Percentiles rank a stretch among this genome's conserved stretches.
phyloP scores from a whole-genome alignment of 768 basidiomycete species.

The Boletellus emodensis region DNA sequence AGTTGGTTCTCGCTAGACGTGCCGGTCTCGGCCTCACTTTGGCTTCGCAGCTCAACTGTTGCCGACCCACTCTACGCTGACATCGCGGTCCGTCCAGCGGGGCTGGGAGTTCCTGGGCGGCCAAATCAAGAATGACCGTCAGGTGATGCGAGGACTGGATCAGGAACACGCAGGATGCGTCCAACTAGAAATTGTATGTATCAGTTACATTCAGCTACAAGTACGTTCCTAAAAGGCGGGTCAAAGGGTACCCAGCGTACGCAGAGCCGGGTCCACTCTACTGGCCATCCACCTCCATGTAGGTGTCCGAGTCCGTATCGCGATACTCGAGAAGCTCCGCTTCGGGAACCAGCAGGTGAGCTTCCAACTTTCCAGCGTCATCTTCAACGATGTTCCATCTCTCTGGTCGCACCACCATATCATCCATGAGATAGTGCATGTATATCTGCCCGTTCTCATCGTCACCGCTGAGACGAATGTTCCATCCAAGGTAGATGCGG shows the following conservation, averaged over 20 bases:
- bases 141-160: too few relatives aligned
- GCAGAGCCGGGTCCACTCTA: constrained; percentile 3
- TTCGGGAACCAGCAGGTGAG: constrained; percentile 37
- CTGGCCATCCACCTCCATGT: constrained; percentile 28
- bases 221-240: constrained; percentile 8
- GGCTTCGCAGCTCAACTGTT: too few relatives aligned
- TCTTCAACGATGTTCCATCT: constrained; percentile 36
- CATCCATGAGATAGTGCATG: constrained; percentile 38
- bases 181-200: too few relatives aligned
- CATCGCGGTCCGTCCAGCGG: too few relatives aligned
- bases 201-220: constrained; percentile 1
- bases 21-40: too few relatives aligned
- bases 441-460: constrained; percentile 40
- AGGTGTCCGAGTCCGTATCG: constrained; percentile 39
- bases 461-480: constrained; percentile 45
- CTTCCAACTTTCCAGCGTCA: constrained; percentile 40
- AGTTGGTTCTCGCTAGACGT: too few relatives aligned
- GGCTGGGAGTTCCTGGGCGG: too few relatives aligned
- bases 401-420: constrained; percentile 43
- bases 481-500: constrained; percentile 66
- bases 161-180: too few relatives aligned
- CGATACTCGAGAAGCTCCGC: constrained; percentile 33
- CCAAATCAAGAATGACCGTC: too few relatives aligned
- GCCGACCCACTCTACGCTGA: too few relatives aligned
- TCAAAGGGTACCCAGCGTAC: neutral